Base-by-base conservation (phyloP, 768 basidiomycete species). In the Vararia minispora region DNA sequence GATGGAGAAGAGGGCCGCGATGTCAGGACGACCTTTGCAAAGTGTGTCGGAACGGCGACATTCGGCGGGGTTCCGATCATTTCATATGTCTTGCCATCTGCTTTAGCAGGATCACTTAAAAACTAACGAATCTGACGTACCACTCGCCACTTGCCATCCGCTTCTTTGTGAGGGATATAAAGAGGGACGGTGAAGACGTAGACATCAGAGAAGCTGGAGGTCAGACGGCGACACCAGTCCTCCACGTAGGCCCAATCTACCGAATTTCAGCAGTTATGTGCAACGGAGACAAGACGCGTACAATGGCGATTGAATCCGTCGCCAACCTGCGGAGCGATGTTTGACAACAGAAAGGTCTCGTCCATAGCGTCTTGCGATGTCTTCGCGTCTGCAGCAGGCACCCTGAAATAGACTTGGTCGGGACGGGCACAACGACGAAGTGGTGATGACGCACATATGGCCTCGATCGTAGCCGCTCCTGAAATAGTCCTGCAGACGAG, bases 251-350 rank as follows among this genome's bases (percentile, higher is more conserved):
- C 92, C 92, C 92, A 98, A 55, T 97, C 91, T 95, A 48, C 16
- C 12, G 8, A 39, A 35, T 30, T 33, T 17, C 9, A 28, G 11
- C 7, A 21, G 3, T 2, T 12, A 25, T 6, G 6, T 6, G 22
- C 16, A 33, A 25, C 16, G 10, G 35, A 27, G 1, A 20, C 35
- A 21, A 34, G 39, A 10, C 12, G 65, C 77, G 44, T 50, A 91
- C 92, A 99, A 54, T 98, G 91, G 39, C 95, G 70, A 54, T 98
- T 99, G 68, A 98, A 99, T 0, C 94, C 95, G 28, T 75, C 87
- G 1, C 95, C 95, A 18, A 99, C 90, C 69, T 99, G 95, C 29
- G 95, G 95, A 4, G 95, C 94, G 37, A 99, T 95, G 52, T 99
- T 99, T 0, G 88, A 80, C 31, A 99, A 61, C 25, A 88, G 63